phyloP scores from a whole-genome alignment of 1,284 basidiomycete genomes.

The Lignosus rhinocerotis region DNA sequence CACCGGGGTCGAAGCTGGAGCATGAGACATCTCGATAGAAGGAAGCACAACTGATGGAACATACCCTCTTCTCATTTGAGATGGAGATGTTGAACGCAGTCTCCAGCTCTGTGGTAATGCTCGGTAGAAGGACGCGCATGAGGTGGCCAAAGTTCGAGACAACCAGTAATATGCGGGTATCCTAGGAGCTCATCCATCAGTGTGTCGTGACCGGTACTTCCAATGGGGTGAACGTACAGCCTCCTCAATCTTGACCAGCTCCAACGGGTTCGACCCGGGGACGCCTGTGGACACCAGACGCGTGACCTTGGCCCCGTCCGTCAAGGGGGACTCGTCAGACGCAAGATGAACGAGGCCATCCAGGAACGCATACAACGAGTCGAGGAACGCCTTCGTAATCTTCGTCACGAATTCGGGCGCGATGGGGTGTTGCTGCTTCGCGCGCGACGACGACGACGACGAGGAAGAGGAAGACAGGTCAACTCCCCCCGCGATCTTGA shows the following conservation, averaged over 20 bases:
- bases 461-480: slow-evolving; percentile 52
- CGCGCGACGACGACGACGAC: slow-evolving; percentile 42
- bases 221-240: slow-evolving; percentile 44
- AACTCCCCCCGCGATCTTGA: slow-evolving; percentile 82
- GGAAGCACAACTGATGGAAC: slow-evolving; percentile 42
- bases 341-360: slow-evolving; percentile 89
- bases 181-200: slow-evolving; percentile 45
- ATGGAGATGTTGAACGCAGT: slow-evolving; percentile 76
- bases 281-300: slow-evolving; percentile 33
- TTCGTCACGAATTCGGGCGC: slow-evolving; percentile 62
- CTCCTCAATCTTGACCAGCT: slow-evolving; percentile 61
- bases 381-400: slow-evolving; percentile 87
- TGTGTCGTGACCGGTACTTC: background rate
- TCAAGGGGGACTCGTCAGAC: slow-evolving; percentile 66
- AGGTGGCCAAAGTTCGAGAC: slow-evolving; percentile 89
- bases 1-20: background rate
- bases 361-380: slow-evolving; percentile 85
- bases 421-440: slow-evolving; percentile 58
- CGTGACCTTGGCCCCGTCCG: slow-evolving; percentile 39
- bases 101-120: slow-evolving; percentile 81
- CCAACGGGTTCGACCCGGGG: slow-evolving; percentile 47
- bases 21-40: background rate
- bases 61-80: slow-evolving; percentile 60
- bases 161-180: slow-evolving; percentile 86
- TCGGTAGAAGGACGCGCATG: slow-evolving; percentile 69